A percentile compares a stretch with the other conserved stretches of the same genome.
phyloP scores from a whole-genome alignment of 169 alveolate genomes.

The Plasmodium coatneyi region DNA sequence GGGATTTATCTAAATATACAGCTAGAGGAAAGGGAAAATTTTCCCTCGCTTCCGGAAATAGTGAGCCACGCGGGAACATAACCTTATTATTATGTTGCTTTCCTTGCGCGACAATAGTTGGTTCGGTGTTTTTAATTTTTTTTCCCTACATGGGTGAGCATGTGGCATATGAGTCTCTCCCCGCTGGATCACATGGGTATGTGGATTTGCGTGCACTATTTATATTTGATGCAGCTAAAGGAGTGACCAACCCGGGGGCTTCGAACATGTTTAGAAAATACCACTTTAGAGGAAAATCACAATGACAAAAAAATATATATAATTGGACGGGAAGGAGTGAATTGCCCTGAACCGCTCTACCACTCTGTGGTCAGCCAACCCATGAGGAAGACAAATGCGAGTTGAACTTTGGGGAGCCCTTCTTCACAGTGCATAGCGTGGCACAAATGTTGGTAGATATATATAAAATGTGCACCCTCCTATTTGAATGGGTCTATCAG shows the following conservation, averaged over 20 bases:
- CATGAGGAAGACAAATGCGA: not conserved
- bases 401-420: not conserved
- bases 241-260: not conserved
- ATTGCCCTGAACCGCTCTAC: not conserved
- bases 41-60: not conserved
- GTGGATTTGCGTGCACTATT: not conserved
- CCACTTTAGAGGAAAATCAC: not conserved
- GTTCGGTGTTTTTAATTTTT: not conserved
- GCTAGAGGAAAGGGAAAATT: not conserved
- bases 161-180: not conserved
- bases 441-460: not conserved
- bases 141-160: not conserved
- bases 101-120: not conserved
- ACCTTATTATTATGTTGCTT: not conserved
- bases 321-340: not conserved
- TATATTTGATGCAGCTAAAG: not conserved
- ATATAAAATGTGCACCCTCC: not conserved
- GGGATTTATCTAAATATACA: not conserved
- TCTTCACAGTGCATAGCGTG: not conserved
- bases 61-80: not conserved
- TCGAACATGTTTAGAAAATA: not conserved
- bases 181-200: not conserved
- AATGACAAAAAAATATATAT: not conserved
- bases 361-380: not conserved
- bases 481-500: not conserved